Percentiles rank a stretch among this genome's conserved stretches.
Conservation (phyloP, 2,329 filamentous ascomycete genomes). For the Ophiostoma sp. region DNA sequence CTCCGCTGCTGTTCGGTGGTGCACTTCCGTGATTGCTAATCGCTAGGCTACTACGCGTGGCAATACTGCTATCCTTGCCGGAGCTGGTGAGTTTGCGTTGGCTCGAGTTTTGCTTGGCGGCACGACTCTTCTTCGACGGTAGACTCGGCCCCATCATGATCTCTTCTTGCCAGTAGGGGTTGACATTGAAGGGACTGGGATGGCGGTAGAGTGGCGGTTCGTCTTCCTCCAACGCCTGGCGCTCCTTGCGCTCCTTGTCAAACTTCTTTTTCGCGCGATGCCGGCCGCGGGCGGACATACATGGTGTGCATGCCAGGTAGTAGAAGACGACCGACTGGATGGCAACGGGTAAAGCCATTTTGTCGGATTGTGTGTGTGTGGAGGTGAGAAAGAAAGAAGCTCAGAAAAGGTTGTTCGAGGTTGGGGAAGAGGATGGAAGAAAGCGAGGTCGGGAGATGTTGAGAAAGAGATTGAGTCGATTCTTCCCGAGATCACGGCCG, state of each 20-base stretch:
- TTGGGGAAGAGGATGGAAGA: not conserved
- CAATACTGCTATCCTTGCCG: conserved; percentile 54
- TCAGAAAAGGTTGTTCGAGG: not conserved
- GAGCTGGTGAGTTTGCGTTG: conserved; percentile 61
- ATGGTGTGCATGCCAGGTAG: conserved; percentile 75
- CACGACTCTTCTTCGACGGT: conserved; percentile 60
- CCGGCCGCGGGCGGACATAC: conserved; percentile 67
- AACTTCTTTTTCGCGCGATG: conserved; percentile 71
- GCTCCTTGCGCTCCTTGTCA: conserved; percentile 65
- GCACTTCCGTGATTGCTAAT: conserved; percentile 38
- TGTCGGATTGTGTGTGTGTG: not conserved
- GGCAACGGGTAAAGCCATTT: conserved; percentile 58
- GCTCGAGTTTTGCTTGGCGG: conserved; percentile 56
- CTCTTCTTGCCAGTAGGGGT: conserved; percentile 85
- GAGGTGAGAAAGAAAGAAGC: not conserved
- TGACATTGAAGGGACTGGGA: conserved; percentile 79
- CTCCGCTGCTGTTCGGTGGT: not conserved
- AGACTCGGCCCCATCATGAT: conserved; percentile 77
- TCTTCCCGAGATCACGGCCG: not conserved
- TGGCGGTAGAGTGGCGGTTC: conserved; percentile 76
- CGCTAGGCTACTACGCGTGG: conserved; percentile 41
- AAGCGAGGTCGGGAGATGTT: not conserved
- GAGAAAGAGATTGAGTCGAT: not conserved
- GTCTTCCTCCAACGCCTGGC: conserved; percentile 64
- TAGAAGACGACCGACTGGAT: conserved; percentile 79